phyloP scores from a whole-genome alignment of 805 yeast genomes.

The Starmerella stigmatis region DNA sequence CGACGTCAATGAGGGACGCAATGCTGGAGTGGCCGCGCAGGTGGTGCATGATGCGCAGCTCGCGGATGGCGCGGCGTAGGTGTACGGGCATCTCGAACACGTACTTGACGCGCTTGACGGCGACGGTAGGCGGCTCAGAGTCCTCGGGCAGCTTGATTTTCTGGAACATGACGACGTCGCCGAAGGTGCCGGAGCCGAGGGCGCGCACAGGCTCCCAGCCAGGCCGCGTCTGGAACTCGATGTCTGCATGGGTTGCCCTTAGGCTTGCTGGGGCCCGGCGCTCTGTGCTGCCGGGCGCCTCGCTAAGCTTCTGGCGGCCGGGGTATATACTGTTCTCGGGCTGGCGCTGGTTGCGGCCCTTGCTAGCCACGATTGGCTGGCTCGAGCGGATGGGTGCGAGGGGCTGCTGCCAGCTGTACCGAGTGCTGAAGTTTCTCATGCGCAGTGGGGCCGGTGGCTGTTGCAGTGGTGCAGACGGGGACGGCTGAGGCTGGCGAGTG shows the following conservation, averaged over 20 bases:
- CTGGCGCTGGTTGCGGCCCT: not conserved
- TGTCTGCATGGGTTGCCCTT: not conserved
- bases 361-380: not conserved
- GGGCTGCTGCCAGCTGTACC: not conserved
- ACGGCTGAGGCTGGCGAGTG: too few species aligned
- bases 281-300: not conserved
- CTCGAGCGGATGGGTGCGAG: not conserved
- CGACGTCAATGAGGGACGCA: constrained; percentile 62
- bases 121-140: constrained; percentile 28
- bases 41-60: constrained; percentile 65
- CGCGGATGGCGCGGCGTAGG: constrained; percentile 72
- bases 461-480: too few species aligned
- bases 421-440: not conserved
- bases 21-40: constrained; percentile 82
- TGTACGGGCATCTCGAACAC: constrained; percentile 59
- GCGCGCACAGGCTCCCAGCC: constrained; percentile 19
- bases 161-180: constrained; percentile 24
- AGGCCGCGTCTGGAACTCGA: constrained; percentile 13
- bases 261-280: not conserved
- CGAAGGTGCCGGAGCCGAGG: constrained; percentile 25
- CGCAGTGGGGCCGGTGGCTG: too few species aligned
- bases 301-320: not conserved
- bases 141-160: not conserved
- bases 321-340: not conserved
- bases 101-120: constrained; percentile 69